Percentiles rank a stretch among this genome's conserved stretches.
phyloP scores from a whole-genome alignment of 345 rosid genomes.

The Corchorus olitorius region DNA sequence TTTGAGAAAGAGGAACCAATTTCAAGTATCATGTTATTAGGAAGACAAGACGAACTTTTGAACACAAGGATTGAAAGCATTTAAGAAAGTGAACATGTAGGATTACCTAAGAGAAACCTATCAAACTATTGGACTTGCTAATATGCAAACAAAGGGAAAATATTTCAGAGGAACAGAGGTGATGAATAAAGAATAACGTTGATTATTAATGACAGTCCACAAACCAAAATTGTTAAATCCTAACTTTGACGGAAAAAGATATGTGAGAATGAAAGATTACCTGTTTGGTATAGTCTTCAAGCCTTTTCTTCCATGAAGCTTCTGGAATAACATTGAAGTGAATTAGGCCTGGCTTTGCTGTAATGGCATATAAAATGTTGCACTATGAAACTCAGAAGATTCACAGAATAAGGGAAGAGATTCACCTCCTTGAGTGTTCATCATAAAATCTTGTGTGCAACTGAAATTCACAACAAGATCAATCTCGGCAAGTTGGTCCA shows the following conservation, averaged over 20 bases:
- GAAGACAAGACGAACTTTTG: not conserved
- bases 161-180: not conserved
- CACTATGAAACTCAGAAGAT: not conserved
- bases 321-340: not conserved
- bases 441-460: slow-evolving; percentile 34
- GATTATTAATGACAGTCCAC: not conserved
- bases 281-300: not conserved
- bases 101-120: not conserved
- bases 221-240: not conserved
- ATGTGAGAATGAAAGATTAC: not conserved
- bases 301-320: not conserved
- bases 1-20: not conserved
- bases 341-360: not conserved
- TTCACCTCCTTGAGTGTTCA: slow-evolving; percentile 22
- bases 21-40: not conserved
- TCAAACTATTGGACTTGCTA: not conserved
- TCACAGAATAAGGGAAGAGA: not conserved
- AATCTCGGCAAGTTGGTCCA: slow-evolving; percentile 72
- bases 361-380: not conserved
- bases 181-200: not conserved
- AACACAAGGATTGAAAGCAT: not conserved
- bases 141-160: not conserved
- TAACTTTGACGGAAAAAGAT: not conserved
- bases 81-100: not conserved
- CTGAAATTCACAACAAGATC: slow-evolving; percentile 85